Evolutionary conservation across 257 asterid species (phyloP).

Genomic region (Anisodus tanguticus): DNA sequence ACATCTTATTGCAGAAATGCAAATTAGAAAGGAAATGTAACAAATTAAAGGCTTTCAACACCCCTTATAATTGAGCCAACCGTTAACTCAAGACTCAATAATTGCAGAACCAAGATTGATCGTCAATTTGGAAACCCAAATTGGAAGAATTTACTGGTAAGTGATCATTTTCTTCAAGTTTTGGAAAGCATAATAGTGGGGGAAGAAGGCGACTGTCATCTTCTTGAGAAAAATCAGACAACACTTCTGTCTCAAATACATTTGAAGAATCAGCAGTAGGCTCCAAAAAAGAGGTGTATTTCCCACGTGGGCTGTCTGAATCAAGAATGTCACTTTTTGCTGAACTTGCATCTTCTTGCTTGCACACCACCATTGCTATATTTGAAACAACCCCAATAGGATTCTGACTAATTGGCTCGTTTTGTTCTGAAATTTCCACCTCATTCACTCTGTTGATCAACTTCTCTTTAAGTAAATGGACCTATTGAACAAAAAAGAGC

Average conservation of each 20-base stretch:
- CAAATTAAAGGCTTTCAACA: not conserved
- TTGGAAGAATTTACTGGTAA: conserved; percentile 61
- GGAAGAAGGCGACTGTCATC: conserved; percentile 52
- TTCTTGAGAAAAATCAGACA: conserved; percentile 63
- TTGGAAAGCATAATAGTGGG: conserved; percentile 47
- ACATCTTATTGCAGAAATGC: conserved; percentile 3
- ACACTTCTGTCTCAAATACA: conserved; percentile 45
- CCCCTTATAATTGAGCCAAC: not conserved
- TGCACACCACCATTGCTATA: conserved; percentile 34
- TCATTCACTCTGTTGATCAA: conserved; percentile 46
- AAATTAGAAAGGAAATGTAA: not conserved
- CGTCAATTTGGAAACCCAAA: conserved; percentile 69
- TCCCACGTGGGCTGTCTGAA: conserved; percentile 67
- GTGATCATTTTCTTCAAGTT: conserved; percentile 62
- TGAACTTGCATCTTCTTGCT: conserved; percentile 64
- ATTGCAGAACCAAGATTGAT: conserved; percentile 81
- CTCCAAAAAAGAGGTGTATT: conserved; percentile 45
- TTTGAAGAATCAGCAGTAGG: conserved; percentile 60
- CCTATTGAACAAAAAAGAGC: conserved; percentile 39
- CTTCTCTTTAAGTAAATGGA: conserved; percentile 60
- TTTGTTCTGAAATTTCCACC: conserved; percentile 33
- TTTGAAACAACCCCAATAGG: not conserved
- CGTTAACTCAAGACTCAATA: conserved; percentile 36
- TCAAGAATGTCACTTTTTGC: conserved; percentile 77
- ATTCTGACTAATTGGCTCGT: conserved; percentile 35